phyloP scores from a whole-genome alignment of 2,329 filamentous ascomycete species.

The Kalmusia sp. region DNA sequence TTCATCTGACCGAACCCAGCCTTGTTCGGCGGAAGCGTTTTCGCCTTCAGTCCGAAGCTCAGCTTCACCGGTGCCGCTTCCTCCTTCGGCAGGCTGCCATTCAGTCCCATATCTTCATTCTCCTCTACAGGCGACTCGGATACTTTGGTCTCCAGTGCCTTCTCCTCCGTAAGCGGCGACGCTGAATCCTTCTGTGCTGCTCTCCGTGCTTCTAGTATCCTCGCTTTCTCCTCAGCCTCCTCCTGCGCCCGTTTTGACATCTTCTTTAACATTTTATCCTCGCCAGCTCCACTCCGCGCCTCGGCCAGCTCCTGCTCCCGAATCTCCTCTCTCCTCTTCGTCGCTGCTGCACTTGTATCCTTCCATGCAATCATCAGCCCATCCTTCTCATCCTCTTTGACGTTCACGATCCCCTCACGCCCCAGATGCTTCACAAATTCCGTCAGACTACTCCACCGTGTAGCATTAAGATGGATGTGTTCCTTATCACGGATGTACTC shows the following conservation, averaged over 20 bases:
- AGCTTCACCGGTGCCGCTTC: slow-evolving; percentile 41
- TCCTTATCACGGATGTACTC: slow-evolving; percentile 76
- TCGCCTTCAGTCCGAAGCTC: slow-evolving; percentile 42
- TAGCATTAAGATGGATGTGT: slow-evolving; percentile 94
- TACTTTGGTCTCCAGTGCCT: too few relatives aligned
- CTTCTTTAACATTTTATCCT: slow-evolving; percentile 80
- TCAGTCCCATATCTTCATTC: slow-evolving; percentile 65
- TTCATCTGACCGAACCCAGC: slow-evolving; percentile 41
- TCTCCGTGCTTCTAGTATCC: slow-evolving; percentile 49
- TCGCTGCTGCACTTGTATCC: slow-evolving; percentile 86
- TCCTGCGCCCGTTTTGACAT: slow-evolving; percentile 81
- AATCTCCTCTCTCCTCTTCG: slow-evolving; percentile 81
- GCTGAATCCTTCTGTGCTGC: slow-evolving; percentile 52
- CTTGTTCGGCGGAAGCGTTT: slow-evolving; percentile 33
- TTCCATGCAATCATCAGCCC: slow-evolving; percentile 89
- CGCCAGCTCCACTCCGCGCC: slow-evolving; percentile 87
- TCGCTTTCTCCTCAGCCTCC: slow-evolving; percentile 53
- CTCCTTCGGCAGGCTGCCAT: slow-evolving; percentile 66
- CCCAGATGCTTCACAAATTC: slow-evolving; percentile 91
- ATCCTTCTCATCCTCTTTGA: slow-evolving; percentile 84
- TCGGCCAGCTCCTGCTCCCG: slow-evolving; percentile 85
- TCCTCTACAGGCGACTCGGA: slow-evolving; percentile 53
- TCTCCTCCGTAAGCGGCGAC: slow-evolving; percentile 42
- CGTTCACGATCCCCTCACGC: slow-evolving; percentile 83
- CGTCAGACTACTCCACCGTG: slow-evolving; percentile 84